Base-by-base conservation (phyloP, 1,284 basidiomycete genomes). In the Sanghuangporus baumii region DNA sequence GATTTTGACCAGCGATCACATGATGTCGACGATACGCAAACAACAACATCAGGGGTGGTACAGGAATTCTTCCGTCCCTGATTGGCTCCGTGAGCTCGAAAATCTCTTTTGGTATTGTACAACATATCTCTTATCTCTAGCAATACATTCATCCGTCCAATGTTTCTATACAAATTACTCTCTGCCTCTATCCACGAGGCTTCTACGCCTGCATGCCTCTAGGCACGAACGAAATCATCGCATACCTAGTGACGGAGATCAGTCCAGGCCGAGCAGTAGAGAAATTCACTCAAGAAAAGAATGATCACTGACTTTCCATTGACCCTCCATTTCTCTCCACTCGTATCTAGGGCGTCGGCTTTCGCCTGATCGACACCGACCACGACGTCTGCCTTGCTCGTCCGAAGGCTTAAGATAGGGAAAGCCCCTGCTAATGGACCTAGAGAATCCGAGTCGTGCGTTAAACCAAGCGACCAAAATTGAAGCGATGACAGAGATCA, bases 361-460 rank as follows among this genome's bases (percentile, higher is more conserved):
- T 85, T 75, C 0, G 85, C 86, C 62, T 83, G 76, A 2, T 83
- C 75, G 5, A 96, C 80, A 1, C 90, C 93, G 12, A 94, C 93
- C 38, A 91, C 91, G 1, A 98, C 95, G 71, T 98, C 96, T 0
- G 96, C 96, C 74, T 99, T 98, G 79, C 93, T 95, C 1, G 96
- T 99, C 26, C 96, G 84, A 63, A 98, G 76, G 68, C 91, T 93
- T 36, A 97, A 76, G 23, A 97, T 74, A 2, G 89, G 89, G 74
- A 97, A 89, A 7, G 86, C 78, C 1, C 93, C 91, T 0, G 85
- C 85, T 16, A 96, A 74, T 0, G 92, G 90, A 3, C 92, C 91
- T 92, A 67, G 46, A 31, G 7, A 65, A 5, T 26, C 31, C 43
- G 20, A 34, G 55, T 1, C 34, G 57, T n/a, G 48, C 9, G 31